Evolutionary conservation across 2,329 filamentous ascomycete genomes (phyloP), one percentile per base, ranked within the genome.

Genomic region (Raffaelea deltoideospora): DNA sequence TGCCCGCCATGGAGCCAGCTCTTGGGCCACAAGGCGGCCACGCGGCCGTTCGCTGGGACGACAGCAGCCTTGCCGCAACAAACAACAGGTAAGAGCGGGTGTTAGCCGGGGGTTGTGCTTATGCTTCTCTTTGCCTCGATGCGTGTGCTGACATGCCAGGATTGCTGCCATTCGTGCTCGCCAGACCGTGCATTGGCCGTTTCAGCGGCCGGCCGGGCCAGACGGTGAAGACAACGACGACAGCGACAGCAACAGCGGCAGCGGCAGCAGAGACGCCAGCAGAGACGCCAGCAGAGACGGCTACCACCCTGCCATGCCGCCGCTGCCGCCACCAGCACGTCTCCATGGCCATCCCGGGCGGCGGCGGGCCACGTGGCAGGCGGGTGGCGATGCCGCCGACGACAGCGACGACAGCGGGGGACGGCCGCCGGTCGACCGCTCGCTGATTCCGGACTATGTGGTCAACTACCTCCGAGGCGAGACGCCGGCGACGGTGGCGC

Each of bases 381-480:
- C 43, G 10, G 44, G 43, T n/a, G 13, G 35, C 33, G 2, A 27
- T 34, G 13, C 27, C 15, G 35, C 33, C 29, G 33, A 37, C 15
- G 17, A 38, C 35, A 28, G 42, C 19, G 32, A 46, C 17, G 45
- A 42, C n/a, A 44, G 39, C 34, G 35, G 37, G 11, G 35, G 31
- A 9, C 43, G 42, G 9, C 35, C 43, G 21, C 32, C 41, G 24
- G 40, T 43, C 33, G 56, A 61, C 38, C 55, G 54, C 38, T 60
- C 63, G 37, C 56, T 70, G 23, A 59, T 72, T 14, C 67, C 67
- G 9, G 67, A 72, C 50, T 72, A 72, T 44, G 62, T 72, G 29
- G 56, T 67, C 42, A 64, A 69, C 49, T 72, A 65, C 47, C 57
- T 72, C 42, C 61, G 66, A 29, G 67, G 67, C 32, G 67, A 71